phyloP scores from a whole-genome alignment of 2,329 filamentous ascomycete genomes.

The Eutypella sp. region DNA sequence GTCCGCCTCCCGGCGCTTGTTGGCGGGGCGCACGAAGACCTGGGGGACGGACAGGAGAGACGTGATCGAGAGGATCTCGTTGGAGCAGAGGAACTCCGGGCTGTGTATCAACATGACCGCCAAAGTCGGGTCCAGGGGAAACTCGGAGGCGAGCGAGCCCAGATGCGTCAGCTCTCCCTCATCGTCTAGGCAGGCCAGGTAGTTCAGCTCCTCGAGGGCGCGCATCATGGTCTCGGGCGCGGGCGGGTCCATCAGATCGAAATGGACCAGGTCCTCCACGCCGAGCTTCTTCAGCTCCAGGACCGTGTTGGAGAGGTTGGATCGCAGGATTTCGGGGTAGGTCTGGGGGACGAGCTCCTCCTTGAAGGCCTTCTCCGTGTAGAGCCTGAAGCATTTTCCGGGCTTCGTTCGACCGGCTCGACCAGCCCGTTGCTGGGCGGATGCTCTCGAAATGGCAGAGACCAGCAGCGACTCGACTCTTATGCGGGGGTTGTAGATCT shows the following conservation, averaged over 20 bases:
- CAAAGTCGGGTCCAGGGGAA: conserved; percentile 87
- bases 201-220: conserved; percentile 94
- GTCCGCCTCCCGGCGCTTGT: conserved; percentile 83
- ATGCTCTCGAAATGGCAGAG: conserved; percentile 95
- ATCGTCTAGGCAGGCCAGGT: conserved; percentile 91
- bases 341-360: conserved; percentile 97
- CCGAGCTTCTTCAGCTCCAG: conserved; percentile 96
- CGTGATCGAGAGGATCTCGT: conserved; percentile 94
- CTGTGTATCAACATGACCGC: conserved; percentile 98
- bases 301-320: conserved; percentile 91
- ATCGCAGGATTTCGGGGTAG: conserved; percentile 90
- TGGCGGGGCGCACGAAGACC: conserved; percentile 83
- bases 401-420: conserved; percentile 98
- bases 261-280: conserved; percentile 92
- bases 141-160: conserved; percentile 85
- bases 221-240: conserved; percentile 98
- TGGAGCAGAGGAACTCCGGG: conserved; percentile 97
- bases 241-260: conserved; percentile 97
- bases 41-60: conserved; percentile 91
- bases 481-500: conserved; percentile 96
- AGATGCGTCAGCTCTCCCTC: conserved; percentile 88
- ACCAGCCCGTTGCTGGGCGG: conserved; percentile 94
- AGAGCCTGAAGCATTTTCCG: conserved; percentile 96
- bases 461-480: conserved; percentile 96
- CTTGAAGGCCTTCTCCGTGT: conserved; percentile 94